These are phyloP conservation scores for Magnaporthiopsis rhizophila DNA, from an alignment of 2,329 filamentous ascomycete species.

Conservation along the genomic window DNA sequence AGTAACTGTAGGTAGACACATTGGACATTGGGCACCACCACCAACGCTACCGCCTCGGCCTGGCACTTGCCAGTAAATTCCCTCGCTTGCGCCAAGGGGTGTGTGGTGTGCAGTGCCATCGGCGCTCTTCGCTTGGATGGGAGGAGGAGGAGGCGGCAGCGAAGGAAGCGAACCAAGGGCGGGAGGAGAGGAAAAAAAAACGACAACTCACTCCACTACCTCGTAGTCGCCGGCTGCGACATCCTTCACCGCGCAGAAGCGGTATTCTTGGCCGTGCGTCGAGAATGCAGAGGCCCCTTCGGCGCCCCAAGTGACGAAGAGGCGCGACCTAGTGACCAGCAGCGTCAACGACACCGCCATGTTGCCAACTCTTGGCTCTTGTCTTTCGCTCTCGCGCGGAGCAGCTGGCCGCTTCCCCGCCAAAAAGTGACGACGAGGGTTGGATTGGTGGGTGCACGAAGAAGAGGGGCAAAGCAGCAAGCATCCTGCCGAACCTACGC, in stretches of 20 bases:
- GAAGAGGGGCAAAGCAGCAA: not conserved
- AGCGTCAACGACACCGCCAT: conserved; percentile 4
- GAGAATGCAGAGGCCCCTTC: conserved; percentile 37
- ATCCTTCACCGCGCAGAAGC: conserved; percentile 34
- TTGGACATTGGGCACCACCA: not conserved
- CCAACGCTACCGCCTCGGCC: conserved; percentile 1
- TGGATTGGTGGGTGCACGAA: conserved; percentile 1
- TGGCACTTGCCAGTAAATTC: conserved; percentile 4
- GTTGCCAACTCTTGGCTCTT: not conserved
- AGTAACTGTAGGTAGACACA: too few relatives aligned
- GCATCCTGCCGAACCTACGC: conserved; percentile 31
- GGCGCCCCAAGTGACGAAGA: conserved; percentile 37
- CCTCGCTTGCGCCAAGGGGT: not conserved
- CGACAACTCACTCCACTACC: conserved; percentile 51
- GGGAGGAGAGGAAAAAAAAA: not conserved
- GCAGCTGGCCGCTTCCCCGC: not conserved
- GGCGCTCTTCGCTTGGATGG: not conserved
- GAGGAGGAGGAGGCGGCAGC: not conserved
- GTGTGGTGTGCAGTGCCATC: not conserved
- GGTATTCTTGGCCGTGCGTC: conserved; percentile 23
- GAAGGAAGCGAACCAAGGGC: not conserved
- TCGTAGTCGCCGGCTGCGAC: conserved; percentile 27
- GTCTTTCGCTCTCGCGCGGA: not conserved
- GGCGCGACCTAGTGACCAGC: conserved; percentile 22
- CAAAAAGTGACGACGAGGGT: not conserved